Conservation (phyloP, 2,329 filamentous ascomycete genomes). For the Talaromyces sp. region DNA sequence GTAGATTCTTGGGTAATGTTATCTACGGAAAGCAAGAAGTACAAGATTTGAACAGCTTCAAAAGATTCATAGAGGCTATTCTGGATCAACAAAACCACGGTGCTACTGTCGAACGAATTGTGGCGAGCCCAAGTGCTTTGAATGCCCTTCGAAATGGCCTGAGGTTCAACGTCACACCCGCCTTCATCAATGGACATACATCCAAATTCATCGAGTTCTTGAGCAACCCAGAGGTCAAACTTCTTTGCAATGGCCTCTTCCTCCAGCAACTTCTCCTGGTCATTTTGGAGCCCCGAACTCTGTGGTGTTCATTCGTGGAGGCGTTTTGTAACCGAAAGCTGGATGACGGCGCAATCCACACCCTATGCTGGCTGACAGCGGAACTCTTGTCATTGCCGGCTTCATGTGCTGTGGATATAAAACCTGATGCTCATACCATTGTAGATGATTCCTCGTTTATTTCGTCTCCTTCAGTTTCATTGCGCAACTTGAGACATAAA, state of each 20-base stretch:
- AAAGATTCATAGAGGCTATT: conserved; percentile 2
- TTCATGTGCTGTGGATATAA: conserved; percentile 17
- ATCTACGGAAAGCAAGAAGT: background rate
- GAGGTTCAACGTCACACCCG: background rate
- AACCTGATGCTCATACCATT: conserved; percentile 22
- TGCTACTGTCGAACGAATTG: background rate
- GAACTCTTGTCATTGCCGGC: conserved; percentile 41
- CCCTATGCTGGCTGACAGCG: conserved; percentile 46
- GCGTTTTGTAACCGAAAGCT: conserved; percentile 20
- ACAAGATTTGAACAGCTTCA: background rate
- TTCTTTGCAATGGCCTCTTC: conserved; percentile 2
- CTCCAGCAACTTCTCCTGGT: background rate
- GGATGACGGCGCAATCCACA: conserved; percentile 22
- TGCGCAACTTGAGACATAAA: conserved; percentile 35
- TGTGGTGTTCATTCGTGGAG: conserved; percentile 1
- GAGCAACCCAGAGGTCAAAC: background rate
- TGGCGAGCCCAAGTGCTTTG: background rate
- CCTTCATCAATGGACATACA: conserved; percentile 1
- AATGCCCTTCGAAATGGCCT: background rate
- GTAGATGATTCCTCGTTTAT: conserved; percentile 19
- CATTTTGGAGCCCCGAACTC: conserved; percentile 1
- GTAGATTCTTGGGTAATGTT: background rate
- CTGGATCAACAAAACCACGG: background rate
- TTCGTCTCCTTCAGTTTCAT: conserved; percentile 19
- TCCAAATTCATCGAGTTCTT: background rate